A percentile compares a stretch with the other conserved stretches of the same genome.
Evolutionary conservation across 208 protist genomes (phyloP).

Genomic region (Trypanosoma vivax): DNA sequence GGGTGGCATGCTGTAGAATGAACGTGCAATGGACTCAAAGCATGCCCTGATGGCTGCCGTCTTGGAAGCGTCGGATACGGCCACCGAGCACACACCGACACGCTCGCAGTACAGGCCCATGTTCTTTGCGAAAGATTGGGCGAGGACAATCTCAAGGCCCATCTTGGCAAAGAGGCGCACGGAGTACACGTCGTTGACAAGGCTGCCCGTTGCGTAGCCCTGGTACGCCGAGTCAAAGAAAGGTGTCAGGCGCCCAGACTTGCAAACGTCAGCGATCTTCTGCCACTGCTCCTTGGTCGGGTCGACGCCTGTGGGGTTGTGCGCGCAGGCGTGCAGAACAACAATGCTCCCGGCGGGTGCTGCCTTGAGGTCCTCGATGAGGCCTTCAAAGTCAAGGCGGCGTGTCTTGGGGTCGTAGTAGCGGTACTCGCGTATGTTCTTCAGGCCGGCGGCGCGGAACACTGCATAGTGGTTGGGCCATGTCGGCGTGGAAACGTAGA

Average conservation of each 20-base stretch:
- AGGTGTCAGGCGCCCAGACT: slow-evolving; percentile 75
- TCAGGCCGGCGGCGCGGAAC: slow-evolving; percentile 49
- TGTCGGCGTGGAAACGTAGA: slow-evolving; percentile 84
- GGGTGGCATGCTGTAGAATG: slow-evolving; percentile 94
- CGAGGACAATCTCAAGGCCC: slow-evolving; percentile 81
- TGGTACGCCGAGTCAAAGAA: slow-evolving; percentile 97
- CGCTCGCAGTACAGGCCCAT: slow-evolving; percentile 97
- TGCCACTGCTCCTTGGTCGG: slow-evolving; percentile 94
- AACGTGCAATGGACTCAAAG: slow-evolving; percentile 84
- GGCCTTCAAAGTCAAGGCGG: slow-evolving; percentile 81
- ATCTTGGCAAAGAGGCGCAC: slow-evolving; percentile 62
- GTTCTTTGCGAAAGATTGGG: slow-evolving; percentile 98
- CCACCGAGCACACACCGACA: slow-evolving; percentile 85
- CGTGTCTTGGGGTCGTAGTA: slow-evolving; percentile 73
- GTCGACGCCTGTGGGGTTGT: slow-evolving; percentile 99
- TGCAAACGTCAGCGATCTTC: slow-evolving; percentile 85
- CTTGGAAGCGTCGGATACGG: slow-evolving; percentile 40
- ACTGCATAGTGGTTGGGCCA: slow-evolving; percentile 85
- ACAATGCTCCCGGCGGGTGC: slow-evolving; percentile 89
- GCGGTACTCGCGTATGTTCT: slow-evolving; percentile 53
- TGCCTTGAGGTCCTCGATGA: slow-evolving; percentile 58
- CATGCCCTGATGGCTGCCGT: slow-evolving; percentile 67
- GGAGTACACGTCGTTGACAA: slow-evolving; percentile 91
- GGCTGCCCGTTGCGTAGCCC: slow-evolving; percentile 94
- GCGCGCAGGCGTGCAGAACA: slow-evolving; percentile 96